A percentile compares a stretch with the other conserved stretches of the same genome.
Evolutionary conservation across 2,329 filamentous ascomycete species (phyloP).

Genomic region (Sporothrix humicola): DNA sequence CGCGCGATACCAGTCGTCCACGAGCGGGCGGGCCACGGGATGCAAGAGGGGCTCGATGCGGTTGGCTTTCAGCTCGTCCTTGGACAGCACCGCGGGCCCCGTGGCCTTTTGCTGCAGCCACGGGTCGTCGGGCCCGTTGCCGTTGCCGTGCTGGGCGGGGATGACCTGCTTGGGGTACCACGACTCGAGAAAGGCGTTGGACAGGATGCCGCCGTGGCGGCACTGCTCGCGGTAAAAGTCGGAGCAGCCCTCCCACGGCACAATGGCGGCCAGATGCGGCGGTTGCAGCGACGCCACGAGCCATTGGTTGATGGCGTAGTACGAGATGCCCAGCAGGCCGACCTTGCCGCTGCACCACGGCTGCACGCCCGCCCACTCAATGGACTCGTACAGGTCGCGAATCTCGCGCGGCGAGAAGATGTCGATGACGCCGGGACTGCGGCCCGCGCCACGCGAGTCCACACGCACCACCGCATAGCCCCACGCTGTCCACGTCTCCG

Average conservation of each 20-base stretch:
- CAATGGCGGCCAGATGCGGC: constrained; percentile 53
- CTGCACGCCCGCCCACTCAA: constrained; percentile 56
- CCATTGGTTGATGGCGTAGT: constrained; percentile 55
- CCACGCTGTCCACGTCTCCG: constrained; percentile 59
- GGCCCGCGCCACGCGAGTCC: constrained; percentile 55
- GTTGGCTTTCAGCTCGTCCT: constrained; percentile 57
- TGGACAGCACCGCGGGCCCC: constrained; percentile 63
- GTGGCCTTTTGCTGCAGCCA: constrained; percentile 48
- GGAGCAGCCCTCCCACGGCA: constrained; percentile 59
- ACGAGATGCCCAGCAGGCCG: constrained; percentile 55
- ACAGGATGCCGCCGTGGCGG: constrained; percentile 65
- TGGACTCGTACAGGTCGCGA: constrained; percentile 54
- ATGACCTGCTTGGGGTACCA: constrained; percentile 72
- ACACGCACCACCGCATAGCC: constrained; percentile 62
- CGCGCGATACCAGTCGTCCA: constrained; percentile 60
- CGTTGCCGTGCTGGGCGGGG: constrained; percentile 67
- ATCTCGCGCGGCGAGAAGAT: constrained; percentile 54
- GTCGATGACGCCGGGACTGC: constrained; percentile 54
- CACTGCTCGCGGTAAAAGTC: constrained; percentile 62
- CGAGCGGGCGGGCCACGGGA: constrained; percentile 49
- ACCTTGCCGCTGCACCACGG: constrained; percentile 55
- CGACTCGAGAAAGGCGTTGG: constrained; percentile 62
- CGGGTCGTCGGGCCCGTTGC: constrained; percentile 47
- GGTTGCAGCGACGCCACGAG: constrained; percentile 54
- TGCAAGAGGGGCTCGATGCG: constrained; percentile 48